phyloP scores from a whole-genome alignment of 345 rosid species.

The Eucalyptus grandis region DNA sequence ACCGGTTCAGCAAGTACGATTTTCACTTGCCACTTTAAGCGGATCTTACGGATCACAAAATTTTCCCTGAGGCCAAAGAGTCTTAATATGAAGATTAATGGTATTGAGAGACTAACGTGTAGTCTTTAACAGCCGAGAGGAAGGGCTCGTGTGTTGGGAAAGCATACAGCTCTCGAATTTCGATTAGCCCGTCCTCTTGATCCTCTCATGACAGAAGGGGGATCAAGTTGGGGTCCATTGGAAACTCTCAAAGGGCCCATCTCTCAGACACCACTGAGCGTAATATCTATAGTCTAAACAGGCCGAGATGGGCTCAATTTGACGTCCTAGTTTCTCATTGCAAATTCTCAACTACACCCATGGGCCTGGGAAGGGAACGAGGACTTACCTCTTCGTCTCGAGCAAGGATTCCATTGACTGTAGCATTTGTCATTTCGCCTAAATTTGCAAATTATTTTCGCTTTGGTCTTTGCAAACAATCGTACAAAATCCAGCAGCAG shows the following conservation, averaged over 20 bases:
- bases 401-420: background rate
- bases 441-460: background rate
- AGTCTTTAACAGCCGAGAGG: background rate
- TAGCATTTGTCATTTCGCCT: background rate
- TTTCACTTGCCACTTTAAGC: background rate
- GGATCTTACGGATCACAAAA: background rate
- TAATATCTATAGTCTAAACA: background rate
- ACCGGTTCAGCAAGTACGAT: rapidly evolving
- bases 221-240: background rate
- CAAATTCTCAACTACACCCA: background rate
- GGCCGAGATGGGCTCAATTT: background rate
- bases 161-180: background rate
- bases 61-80: background rate
- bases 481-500: background rate
- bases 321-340: background rate
- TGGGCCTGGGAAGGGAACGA: background rate
- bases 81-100: background rate
- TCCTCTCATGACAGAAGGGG: background rate
- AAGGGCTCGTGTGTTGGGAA: background rate
- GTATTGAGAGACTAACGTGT: background rate
- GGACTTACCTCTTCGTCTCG: background rate
- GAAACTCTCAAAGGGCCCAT: background rate
- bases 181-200: background rate
- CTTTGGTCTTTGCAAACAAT: background rate
- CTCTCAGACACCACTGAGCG: background rate